Conservation (phyloP, 192 early-diverging fungal species). For the Dissophora ornata region DNA sequence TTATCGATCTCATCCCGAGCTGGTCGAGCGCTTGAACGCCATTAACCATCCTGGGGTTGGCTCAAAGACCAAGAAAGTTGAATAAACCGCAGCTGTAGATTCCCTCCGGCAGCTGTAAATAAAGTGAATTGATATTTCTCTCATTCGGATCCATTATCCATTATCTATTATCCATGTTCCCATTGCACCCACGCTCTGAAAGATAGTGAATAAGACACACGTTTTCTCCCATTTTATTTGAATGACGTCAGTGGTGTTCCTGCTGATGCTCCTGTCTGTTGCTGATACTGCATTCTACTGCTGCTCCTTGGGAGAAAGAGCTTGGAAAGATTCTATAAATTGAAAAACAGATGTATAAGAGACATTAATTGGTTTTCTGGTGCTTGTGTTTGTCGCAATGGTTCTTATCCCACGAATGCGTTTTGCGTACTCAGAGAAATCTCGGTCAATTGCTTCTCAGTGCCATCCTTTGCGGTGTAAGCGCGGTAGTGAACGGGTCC, state of each 20-base stretch:
- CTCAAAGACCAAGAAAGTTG: slow-evolving; percentile 31
- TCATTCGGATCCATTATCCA: too few species aligned
- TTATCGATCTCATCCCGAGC: slow-evolving; percentile 91
- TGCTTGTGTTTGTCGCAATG: too few species aligned
- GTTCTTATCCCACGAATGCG: too few species aligned
- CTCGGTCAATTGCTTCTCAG: slow-evolving; percentile 63
- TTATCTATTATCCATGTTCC: too few species aligned
- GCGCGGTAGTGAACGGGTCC: slow-evolving; percentile 72
- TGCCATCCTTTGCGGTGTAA: slow-evolving; percentile 73
- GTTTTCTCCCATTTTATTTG: not conserved
- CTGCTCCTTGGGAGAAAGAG: slow-evolving; percentile 22
- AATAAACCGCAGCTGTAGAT: too few species aligned
- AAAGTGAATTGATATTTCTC: too few species aligned
- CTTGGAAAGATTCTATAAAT: slow-evolving; percentile 31
- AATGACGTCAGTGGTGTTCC: too few species aligned
- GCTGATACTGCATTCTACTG: not conserved
- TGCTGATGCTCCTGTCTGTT: not conserved
- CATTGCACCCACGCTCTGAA: too few species aligned
- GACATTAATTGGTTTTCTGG: too few species aligned
- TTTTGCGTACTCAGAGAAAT: slow-evolving; percentile 58
- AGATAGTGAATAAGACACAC: too few species aligned
- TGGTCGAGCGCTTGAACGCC: slow-evolving; percentile 86
- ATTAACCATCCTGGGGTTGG: slow-evolving; percentile 20
- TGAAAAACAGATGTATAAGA: too few species aligned
- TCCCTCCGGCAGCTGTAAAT: too few species aligned